phyloP scores from a whole-genome alignment of 805 yeast species.

The Candida montana region DNA sequence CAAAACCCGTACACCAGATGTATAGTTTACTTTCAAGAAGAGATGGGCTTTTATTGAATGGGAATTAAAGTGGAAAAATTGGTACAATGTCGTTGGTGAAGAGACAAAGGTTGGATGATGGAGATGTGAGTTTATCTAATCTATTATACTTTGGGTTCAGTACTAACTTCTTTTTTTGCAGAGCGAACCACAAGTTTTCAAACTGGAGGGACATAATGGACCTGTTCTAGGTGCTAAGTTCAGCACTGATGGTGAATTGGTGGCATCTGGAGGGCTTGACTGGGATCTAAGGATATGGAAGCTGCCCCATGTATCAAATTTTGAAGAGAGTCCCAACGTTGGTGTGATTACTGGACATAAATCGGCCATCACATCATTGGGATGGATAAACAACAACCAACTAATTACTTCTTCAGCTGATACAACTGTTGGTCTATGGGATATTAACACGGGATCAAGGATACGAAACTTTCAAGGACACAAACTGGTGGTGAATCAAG shows the following conservation, averaged over 20 bases:
- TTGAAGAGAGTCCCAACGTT: conserved; percentile 28
- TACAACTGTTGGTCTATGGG: conserved; percentile 56
- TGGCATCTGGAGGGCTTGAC: conserved; percentile 65
- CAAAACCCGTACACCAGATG: conserved; percentile 16
- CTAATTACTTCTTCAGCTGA: conserved; percentile 58
- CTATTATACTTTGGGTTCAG: no score
- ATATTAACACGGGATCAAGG: conserved; percentile 49
- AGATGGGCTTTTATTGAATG: neutral
- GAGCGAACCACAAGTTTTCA: conserved; percentile 22
- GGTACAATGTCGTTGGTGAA: conserved; percentile 31
- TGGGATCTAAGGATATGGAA: conserved; percentile 32
- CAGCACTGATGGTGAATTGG: conserved; percentile 41
- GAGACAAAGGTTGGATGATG: conserved; percentile 22
- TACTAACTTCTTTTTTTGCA: conserved; percentile 18
- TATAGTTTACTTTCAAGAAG: neutral
- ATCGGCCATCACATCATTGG: conserved; percentile 55
- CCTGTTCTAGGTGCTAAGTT: conserved; percentile 50
- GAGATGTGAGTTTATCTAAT: conserved; percentile 3
- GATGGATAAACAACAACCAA: conserved; percentile 46
- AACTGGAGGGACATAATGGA: conserved; percentile 48
- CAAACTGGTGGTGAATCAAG: conserved; percentile 48
- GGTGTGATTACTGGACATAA: conserved; percentile 53
- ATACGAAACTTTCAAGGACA: conserved; percentile 51
- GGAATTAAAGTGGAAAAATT: neutral
- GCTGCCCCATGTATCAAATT: conserved; percentile 19